Conservation (phyloP, 257 asterid species). For the Solanum ossicruentum region DNA sequence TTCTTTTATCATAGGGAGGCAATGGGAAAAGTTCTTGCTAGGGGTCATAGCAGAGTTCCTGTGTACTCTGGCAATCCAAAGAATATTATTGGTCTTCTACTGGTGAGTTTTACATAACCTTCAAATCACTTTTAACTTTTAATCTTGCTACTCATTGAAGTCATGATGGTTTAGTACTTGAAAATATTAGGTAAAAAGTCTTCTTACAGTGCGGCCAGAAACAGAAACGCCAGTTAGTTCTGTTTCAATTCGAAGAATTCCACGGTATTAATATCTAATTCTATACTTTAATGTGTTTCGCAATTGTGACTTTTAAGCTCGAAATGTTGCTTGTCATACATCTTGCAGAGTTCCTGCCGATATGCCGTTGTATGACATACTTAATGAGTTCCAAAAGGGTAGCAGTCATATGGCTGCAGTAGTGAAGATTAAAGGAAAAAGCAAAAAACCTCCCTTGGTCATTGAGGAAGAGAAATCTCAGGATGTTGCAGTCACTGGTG, state of each 20-base stretch:
- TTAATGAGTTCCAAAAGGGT: slow-evolving; percentile 80
- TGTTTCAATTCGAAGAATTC: slow-evolving; percentile 83
- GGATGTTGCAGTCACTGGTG: slow-evolving; percentile 20
- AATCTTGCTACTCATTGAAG: not conserved
- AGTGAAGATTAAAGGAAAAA: slow-evolving; percentile 46
- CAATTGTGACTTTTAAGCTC: not conserved
- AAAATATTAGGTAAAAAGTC: slow-evolving; percentile 61
- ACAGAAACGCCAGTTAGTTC: slow-evolving; percentile 83
- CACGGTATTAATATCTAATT: slow-evolving; percentile 38
- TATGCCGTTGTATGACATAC: slow-evolving; percentile 88
- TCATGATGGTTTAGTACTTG: not conserved
- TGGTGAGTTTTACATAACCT: slow-evolving; percentile 28
- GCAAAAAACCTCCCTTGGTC: slow-evolving; percentile 25
- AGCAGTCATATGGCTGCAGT: slow-evolving; percentile 96
- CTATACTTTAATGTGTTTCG: not conserved
- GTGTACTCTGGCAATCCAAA: slow-evolving; percentile 68
- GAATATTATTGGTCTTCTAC: slow-evolving; percentile 69
- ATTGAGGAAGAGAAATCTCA: slow-evolving; percentile 29
- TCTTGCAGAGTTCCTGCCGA: slow-evolving; percentile 71
- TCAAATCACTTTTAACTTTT: not conserved
- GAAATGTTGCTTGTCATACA: slow-evolving; percentile 1
- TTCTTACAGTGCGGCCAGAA: slow-evolving; percentile 80
- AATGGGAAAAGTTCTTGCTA: slow-evolving; percentile 74
- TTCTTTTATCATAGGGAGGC: slow-evolving; percentile 56
- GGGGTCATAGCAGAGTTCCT: slow-evolving; percentile 96